Percentiles rank a stretch among this genome's conserved stretches.
phyloP scores from a whole-genome alignment of 2,329 filamentous ascomycete genomes.

The Penicillium nordicum region DNA sequence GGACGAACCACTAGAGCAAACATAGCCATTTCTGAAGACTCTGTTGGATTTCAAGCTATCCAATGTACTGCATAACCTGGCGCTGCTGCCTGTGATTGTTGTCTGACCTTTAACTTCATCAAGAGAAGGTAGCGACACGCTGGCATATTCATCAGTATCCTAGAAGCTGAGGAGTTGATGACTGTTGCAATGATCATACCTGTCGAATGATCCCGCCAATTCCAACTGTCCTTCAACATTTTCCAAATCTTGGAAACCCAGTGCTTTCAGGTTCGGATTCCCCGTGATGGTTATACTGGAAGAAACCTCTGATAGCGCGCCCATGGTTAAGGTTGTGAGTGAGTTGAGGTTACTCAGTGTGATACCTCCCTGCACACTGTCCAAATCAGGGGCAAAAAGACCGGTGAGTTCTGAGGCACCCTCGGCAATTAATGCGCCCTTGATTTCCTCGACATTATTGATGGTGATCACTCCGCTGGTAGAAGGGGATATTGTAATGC shows the following conservation, averaged over 20 bases:
- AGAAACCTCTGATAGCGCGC: slow-evolving; percentile 14
- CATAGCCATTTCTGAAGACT: slow-evolving; percentile 19
- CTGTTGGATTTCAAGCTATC: slow-evolving; percentile 12
- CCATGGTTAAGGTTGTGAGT: slow-evolving; percentile 20
- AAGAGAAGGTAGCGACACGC: slow-evolving; percentile 25
- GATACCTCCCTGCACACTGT: slow-evolving; percentile 19
- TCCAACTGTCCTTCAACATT: slow-evolving; percentile 23
- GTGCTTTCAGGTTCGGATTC: slow-evolving; percentile 20
- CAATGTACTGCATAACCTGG: slow-evolving; percentile 24
- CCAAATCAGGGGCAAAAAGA: slow-evolving; percentile 19
- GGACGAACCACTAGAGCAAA: slow-evolving; percentile 14
- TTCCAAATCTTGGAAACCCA: slow-evolving; percentile 23
- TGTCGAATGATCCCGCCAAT: slow-evolving; percentile 23
- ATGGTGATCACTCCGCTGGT: slow-evolving; percentile 40
- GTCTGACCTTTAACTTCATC: slow-evolving; percentile 23
- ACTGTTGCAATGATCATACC: slow-evolving; percentile 11
- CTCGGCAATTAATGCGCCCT: slow-evolving; percentile 23
- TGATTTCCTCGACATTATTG: slow-evolving; percentile 36
- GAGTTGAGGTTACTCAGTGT: slow-evolving; percentile 19
- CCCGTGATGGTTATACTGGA: slow-evolving; percentile 20
- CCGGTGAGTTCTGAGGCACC: slow-evolving; percentile 15
- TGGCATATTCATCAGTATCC: background rate
- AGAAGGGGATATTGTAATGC: slow-evolving; percentile 38
- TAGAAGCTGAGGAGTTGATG: background rate
- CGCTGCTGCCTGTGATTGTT: slow-evolving; percentile 18